These are phyloP conservation scores for Podospora comata DNA, from an alignment of 495 filamentous ascomycete species.

Conservation along the genomic window DNA sequence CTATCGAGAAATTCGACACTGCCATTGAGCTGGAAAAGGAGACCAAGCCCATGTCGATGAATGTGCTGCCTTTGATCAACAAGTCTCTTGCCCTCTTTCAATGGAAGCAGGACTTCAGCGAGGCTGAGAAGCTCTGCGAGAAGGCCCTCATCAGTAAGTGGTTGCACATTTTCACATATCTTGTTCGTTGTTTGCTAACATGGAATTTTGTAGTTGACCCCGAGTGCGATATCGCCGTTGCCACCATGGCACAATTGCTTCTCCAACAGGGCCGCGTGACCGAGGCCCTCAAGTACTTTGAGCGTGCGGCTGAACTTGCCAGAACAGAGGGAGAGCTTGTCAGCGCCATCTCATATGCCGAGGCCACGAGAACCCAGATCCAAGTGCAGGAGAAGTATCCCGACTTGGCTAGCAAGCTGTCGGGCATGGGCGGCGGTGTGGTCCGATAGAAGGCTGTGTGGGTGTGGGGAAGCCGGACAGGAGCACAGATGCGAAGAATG, in stretches of 20 bases:
- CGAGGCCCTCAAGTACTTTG: conserved; percentile 94
- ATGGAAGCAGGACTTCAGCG: conserved; percentile 92
- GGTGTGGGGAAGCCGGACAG: not conserved
- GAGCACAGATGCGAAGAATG: not conserved
- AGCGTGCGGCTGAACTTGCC: conserved; percentile 92
- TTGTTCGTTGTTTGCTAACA: conserved; percentile 28
- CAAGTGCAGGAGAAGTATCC: conserved; percentile 98
- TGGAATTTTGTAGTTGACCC: conserved; percentile 74
- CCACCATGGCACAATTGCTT: conserved; percentile 98
- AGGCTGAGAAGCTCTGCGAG: conserved; percentile 94
- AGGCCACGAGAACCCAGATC: conserved; percentile 93
- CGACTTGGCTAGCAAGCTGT: conserved; percentile 79
- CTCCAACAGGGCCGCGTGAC: conserved; percentile 96
- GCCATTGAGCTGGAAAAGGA: conserved; percentile 97
- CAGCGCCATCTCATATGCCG: conserved; percentile 94
- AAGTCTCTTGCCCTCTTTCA: conserved; percentile 96
- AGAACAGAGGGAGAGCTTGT: conserved; percentile 92
- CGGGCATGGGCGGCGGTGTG: conserved; percentile 58
- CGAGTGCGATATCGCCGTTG: conserved; percentile 97
- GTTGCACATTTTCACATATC: not conserved
- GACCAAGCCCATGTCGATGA: conserved; percentile 89
- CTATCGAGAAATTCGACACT: conserved; percentile 96
- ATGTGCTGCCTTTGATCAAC: conserved; percentile 96
- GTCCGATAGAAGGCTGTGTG: conserved; percentile 24
- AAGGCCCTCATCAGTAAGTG: conserved; percentile 93